A percentile compares a stretch with the other conserved stretches of the same genome.
Conservation (phyloP, 2,329 filamentous ascomycete species). For the Taxawa tesnikishii region DNA sequence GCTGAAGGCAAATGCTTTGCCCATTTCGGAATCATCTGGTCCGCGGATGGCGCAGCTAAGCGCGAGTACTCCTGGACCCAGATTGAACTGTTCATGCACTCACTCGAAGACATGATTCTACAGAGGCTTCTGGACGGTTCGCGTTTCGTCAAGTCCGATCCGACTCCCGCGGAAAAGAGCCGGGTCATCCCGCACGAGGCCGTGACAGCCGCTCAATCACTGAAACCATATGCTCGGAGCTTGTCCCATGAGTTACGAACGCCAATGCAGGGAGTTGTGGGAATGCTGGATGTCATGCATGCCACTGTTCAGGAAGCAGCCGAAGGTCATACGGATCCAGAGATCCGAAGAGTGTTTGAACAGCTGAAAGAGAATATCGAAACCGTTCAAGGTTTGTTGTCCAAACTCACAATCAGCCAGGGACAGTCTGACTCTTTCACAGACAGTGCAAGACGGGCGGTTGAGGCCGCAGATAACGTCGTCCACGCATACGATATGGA, state of each 20-base stretch:
- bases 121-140: conserved; percentile 44
- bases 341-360: conserved; percentile 44
- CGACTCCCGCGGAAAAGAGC: conserved; percentile 18
- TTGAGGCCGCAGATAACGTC: conserved; percentile 64
- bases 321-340: conserved; percentile 38
- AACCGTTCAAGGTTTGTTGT: conserved; percentile 48
- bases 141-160: conserved; percentile 26
- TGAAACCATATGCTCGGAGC: conserved; percentile 61
- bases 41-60: conserved; percentile 44
- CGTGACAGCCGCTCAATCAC: conserved; percentile 47
- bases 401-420: conserved; percentile 39
- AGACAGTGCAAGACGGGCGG: conserved; percentile 59
- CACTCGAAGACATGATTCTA: conserved; percentile 54
- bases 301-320: conserved; percentile 57
- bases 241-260: conserved; percentile 61
- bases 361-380: conserved; percentile 58
- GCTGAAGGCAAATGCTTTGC: conserved; percentile 53
- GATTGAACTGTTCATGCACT: conserved; percentile 55
- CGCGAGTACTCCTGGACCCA: conserved; percentile 51
- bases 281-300: conserved; percentile 68
- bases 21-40: conserved; percentile 64
- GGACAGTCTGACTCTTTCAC: conserved; percentile 32
- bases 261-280: conserved; percentile 64
- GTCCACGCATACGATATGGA: conserved; percentile 66
- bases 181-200: conserved; percentile 42